Evolutionary conservation across 768 basidiomycete species (phyloP).

Genomic region (Xerocomus brunneocitrinus): DNA sequence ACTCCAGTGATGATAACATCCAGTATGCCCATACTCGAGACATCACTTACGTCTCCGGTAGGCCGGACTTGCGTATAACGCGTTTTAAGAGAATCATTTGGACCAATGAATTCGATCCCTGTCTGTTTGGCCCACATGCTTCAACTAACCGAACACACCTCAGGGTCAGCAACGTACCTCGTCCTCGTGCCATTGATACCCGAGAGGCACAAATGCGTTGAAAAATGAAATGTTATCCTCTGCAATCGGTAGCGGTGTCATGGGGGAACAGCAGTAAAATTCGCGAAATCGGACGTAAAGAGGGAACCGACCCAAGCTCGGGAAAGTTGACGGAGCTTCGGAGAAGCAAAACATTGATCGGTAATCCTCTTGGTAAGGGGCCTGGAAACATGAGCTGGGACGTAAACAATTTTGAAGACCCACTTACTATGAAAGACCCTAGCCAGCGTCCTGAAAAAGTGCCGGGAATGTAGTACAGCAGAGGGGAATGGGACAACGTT

Average conservation of each 20-base stretch:
- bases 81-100: conserved; percentile 32
- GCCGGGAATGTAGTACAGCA: conserved; percentile 38
- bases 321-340: conserved; percentile 33
- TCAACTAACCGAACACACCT: not conserved
- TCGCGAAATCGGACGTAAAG: conserved; percentile 48
- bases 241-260: conserved; percentile 32
- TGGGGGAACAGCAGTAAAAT: conserved; percentile 38
- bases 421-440: conserved; percentile 44
- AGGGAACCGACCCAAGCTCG: conserved; percentile 39
- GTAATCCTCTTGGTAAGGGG: conserved; percentile 38
- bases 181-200: conserved; percentile 31
- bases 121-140: conserved; percentile 10
- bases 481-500: not conserved
- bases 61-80: conserved; percentile 36
- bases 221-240: conserved; percentile 34
- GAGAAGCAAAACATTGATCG: conserved; percentile 32
- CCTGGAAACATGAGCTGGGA: conserved; percentile 26
- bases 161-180: conserved; percentile 17
- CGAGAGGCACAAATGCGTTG: conserved; percentile 46
- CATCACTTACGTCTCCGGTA: conserved; percentile 12
- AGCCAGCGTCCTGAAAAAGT: conserved; percentile 46
- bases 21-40: conserved; percentile 18
- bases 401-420: not conserved
- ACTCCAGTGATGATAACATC: conserved; percentile 54
- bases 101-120: conserved; percentile 31